These are phyloP conservation scores for Anthracocystis panici-leucophaei DNA, from an alignment of 1,284 basidiomycete species.

Conservation along the genomic window DNA sequence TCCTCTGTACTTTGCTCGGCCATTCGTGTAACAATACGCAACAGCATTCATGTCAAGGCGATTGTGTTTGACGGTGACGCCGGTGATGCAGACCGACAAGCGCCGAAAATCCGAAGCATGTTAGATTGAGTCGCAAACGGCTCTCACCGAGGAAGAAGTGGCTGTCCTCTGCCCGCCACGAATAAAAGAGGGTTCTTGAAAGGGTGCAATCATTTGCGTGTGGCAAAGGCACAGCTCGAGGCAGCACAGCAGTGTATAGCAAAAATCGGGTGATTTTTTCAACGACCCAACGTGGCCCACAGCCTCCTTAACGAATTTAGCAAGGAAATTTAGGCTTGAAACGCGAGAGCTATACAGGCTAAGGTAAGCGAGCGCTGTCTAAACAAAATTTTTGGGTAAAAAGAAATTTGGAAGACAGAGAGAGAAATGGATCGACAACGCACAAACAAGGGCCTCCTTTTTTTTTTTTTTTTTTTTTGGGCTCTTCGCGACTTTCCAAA, in stretches of 20 bases:
- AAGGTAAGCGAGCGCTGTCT: slow-evolving; percentile 1
- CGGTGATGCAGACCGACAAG: too few species aligned
- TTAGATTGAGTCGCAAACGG: too few species aligned
- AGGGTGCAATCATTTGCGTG: too few species aligned
- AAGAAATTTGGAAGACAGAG: not conserved
- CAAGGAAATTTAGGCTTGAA: not conserved
- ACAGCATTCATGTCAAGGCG: too few species aligned
- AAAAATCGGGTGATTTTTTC: slow-evolving; percentile 8
- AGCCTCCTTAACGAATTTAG: too few species aligned
- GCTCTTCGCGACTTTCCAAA: slow-evolving; percentile 1
- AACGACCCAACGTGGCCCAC: not conserved
- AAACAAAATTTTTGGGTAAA: not conserved
- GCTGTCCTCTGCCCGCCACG: too few species aligned
- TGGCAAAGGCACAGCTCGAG: too few species aligned
- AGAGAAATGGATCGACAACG: not conserved
- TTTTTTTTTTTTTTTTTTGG: too few species aligned
- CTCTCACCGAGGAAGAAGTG: too few species aligned
- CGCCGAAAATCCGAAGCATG: too few species aligned
- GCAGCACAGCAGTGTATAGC: not conserved
- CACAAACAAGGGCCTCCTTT: not conserved
- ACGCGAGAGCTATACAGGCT: not conserved
- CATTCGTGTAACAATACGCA: not conserved
- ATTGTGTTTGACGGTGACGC: too few species aligned
- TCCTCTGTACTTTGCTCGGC: not conserved
- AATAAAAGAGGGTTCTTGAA: too few species aligned